Conservation (phyloP, 257 asterid genomes). For the Euphrasia confusa region DNA sequence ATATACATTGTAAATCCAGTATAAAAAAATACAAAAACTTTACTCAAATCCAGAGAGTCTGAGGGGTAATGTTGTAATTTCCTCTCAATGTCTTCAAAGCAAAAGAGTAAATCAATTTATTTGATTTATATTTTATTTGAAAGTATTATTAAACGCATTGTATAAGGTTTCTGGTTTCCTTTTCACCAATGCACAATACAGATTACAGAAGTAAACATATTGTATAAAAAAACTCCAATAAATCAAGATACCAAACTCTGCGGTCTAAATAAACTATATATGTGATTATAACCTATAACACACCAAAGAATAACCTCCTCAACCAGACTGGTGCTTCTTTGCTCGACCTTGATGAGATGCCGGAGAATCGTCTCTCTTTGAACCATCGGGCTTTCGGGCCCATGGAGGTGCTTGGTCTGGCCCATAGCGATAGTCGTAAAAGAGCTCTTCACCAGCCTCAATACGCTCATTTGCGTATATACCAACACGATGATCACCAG, state of each 20-base stretch:
- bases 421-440: constrained; percentile 88
- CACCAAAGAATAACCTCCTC: constrained; percentile 18
- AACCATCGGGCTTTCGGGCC: constrained; percentile 74
- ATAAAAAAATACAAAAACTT: not conserved
- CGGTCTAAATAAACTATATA: too few species aligned
- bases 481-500: constrained; percentile 99
- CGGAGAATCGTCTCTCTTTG: constrained; percentile 58
- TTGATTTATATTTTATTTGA: not conserved
- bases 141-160: not conserved
- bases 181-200: not conserved
- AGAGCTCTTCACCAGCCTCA: constrained; percentile 81
- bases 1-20: not conserved
- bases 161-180: not conserved
- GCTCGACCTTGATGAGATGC: constrained; percentile 60
- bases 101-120: too few species aligned
- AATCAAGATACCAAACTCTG: not conserved
- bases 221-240: not conserved
- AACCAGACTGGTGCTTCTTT: constrained; percentile 84
- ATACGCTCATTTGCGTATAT: constrained; percentile 84
- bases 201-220: not conserved
- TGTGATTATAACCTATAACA: not conserved
- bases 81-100: too few species aligned
- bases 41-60: too few species aligned
- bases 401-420: constrained; percentile 90
- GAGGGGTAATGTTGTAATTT: too few species aligned